Conservation (phyloP, 208 protist genomes). For the Vickermania ingenoplastis region DNA sequence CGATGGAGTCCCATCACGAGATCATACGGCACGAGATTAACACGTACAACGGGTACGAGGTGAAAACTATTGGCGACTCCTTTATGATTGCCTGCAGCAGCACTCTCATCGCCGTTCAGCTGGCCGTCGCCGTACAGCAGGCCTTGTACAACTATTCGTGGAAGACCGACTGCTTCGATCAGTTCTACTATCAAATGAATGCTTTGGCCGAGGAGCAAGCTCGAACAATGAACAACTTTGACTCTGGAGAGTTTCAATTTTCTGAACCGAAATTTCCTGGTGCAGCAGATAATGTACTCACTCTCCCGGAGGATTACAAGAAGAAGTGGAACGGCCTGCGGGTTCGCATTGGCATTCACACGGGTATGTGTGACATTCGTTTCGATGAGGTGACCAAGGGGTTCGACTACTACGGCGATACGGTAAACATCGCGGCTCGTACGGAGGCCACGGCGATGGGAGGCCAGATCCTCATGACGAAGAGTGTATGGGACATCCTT, state of each 20-base stretch:
- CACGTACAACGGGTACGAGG: not conserved
- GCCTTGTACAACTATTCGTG: no score
- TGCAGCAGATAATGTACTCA: no score
- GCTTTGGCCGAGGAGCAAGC: no score
- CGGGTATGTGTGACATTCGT: not conserved
- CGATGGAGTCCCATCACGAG: not conserved
- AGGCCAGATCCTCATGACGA: slow-evolving; percentile 24
- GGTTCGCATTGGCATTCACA: slow-evolving; percentile 53
- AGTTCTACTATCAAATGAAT: no score
- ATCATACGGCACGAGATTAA: not conserved
- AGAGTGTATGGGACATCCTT: not conserved
- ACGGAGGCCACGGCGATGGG: slow-evolving; percentile 16
- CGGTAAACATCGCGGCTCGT: slow-evolving; percentile 33
- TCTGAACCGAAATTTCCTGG: no score
- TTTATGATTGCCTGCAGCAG: not conserved
- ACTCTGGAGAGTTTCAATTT: no score
- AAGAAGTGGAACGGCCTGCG: slow-evolving; percentile 27
- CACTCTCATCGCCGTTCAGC: not conserved
- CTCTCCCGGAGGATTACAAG: slow-evolving; percentile 6
- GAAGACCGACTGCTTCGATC: no score
- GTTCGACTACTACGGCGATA: slow-evolving; percentile 40
- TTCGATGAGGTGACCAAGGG: slow-evolving; percentile 19
- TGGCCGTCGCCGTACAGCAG: not conserved
- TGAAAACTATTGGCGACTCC: slow-evolving; percentile 7
- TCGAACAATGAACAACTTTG: no score